Evolutionary conservation across 1,284 basidiomycete species (phyloP).

Genomic region (Puccinia hordei): DNA sequence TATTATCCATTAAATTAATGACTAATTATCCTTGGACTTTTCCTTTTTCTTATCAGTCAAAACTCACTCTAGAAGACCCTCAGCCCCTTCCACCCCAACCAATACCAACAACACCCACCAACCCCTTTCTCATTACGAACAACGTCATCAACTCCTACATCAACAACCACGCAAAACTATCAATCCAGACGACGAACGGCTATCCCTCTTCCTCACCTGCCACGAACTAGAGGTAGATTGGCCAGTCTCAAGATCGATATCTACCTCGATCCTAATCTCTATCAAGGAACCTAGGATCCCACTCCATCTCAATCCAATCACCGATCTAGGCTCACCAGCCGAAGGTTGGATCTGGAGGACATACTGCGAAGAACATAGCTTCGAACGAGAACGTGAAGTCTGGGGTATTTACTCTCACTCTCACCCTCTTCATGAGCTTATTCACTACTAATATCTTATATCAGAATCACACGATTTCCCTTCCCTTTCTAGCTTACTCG

Average conservation of each 20-base stretch:
- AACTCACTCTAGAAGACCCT: slow-evolving; percentile 29
- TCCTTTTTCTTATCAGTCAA: neutral
- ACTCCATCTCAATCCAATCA: slow-evolving; percentile 33
- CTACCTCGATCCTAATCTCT: slow-evolving; percentile 31
- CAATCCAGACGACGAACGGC: neutral
- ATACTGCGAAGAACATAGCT: slow-evolving; percentile 24
- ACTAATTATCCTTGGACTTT: too few relatives aligned
- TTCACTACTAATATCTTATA: neutral
- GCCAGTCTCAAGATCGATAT: slow-evolving; percentile 29
- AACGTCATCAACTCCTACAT: neutral
- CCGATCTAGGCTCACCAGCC: slow-evolving; percentile 12
- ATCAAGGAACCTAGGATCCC: slow-evolving; percentile 39
- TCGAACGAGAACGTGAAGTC: slow-evolving; percentile 40
- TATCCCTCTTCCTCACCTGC: slow-evolving; percentile 42
- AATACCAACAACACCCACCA: neutral
- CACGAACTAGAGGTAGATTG: slow-evolving; percentile 38
- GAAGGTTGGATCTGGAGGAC: slow-evolving; percentile 46
- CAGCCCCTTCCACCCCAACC: slow-evolving; percentile 35
- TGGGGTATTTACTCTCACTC: slow-evolving; percentile 16
- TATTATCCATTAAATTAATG: too few relatives aligned
- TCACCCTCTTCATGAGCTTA: neutral
- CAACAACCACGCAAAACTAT: neutral
- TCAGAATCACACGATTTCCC: slow-evolving; percentile 69
- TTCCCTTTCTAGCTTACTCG: slow-evolving; percentile 66
- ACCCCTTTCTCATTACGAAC: neutral